Evolutionary conservation across 371 early-diverging fungal species (phyloP), one percentile per base, ranked within the genome.

Genomic region (Zychaea mexicana): DNA sequence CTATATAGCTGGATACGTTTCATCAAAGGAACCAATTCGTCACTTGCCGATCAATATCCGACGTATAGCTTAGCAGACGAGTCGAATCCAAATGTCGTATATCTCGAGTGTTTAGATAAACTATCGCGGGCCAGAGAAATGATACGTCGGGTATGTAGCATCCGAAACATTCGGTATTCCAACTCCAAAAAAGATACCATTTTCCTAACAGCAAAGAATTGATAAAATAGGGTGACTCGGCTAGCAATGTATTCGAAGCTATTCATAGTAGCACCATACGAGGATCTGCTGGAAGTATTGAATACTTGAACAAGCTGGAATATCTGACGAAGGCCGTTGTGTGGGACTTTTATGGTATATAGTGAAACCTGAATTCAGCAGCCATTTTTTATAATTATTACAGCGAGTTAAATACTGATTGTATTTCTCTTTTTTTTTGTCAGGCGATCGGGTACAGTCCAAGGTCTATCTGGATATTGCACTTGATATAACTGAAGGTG

Each of bases 301-400:
- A 67, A n/a, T 46, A 67, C 32, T 62, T 71, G 32, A 57, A 65
- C 4, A 62, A 65, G 56, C 52, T 57, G 7, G 64, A 71, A 22
- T 59, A 65, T 49, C 45, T 73, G 13, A 63, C 58, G 21, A 65
- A 67, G 3, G 47, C 65, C 38, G 46, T 64, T 26, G 62, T 69
- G 15, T 77, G 74, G 69, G 54, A 64, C 21, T 38, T 53, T 47
- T 71, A 68, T 63, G 77, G 77, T 71, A 66, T 47, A 21, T 52
- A 7, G 12, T 32, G n/a, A n/a, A n/a, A n/a, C n/a, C n/a, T n/a
- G n/a, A n/a, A n/a, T n/a, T n/a, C n/a, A n/a, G n/a, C n/a, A n/a
- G n/a, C n/a, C n/a, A n/a, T n/a, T n/a, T n/a, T n/a, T n/a, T n/a
- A n/a, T n/a, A n/a, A n/a, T n/a, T n/a, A n/a, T n/a, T n/a, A n/a